Evolutionary conservation across 2,329 filamentous ascomycete species (phyloP), one percentile per base, ranked within the genome.

Genomic region (Fusarium mangiferae): DNA sequence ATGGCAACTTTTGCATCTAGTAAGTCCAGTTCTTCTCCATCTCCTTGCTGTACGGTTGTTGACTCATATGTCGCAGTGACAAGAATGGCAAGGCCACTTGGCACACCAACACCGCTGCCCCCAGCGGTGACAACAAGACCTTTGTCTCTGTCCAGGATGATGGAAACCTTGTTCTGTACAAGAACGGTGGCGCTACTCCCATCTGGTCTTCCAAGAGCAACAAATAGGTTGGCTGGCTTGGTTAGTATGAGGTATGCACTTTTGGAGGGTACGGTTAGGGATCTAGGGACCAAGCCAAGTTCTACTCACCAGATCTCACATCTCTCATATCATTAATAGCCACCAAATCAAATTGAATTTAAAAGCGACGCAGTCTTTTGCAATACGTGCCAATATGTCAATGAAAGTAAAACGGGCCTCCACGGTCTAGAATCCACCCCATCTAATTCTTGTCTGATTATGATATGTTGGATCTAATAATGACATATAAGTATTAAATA

Each of bases 201-300:
- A 59, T 68, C 52, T 68, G 65, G 65, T 39, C 65, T 4, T 66
- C 65, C 28, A 66, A 58, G 39, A 46, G 45, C 17, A 66, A 66
- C 45, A 65, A 68, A 5, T 68, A 48, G 28, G 4, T 20, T 33
- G 46, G 30, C 11, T 39, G 10, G 22, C 14, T 33, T 15, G 20
- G 35, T 5, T 46, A 9, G 18, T 2, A 20, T 35, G 26, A 28
- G 15, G 26, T 14, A 20, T 39, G 6, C 35, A 10, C 5, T 60
- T 13, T 18, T 39, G 24, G 22, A 8, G 41, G 22, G 41, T n/a
- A 28, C 2, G 15, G 7, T 26, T 33, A 11, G 12, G 33, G 39
- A 26, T 28, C 13, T 12, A 38, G 20, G 5, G 22, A n/a, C 33
- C 22, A 12, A 57, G 39, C 15, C 26, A 39, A 58, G 49, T 12